Base-by-base conservation (phyloP, 129 eudicot species). In the Chrysanthemum lavandulifolium region DNA sequence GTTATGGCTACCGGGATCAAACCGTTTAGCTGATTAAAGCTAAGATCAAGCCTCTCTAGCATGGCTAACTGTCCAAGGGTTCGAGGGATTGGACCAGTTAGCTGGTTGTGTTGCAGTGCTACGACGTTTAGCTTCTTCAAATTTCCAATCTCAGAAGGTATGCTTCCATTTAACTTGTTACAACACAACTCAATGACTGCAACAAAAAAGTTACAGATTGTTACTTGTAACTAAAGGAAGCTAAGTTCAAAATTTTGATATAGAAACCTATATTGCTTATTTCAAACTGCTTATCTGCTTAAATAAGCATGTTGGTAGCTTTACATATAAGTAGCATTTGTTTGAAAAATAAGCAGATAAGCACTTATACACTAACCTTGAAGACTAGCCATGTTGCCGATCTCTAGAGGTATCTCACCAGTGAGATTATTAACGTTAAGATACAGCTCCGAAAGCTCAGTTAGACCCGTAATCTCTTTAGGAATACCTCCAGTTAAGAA, bases 401-500 rank as follows among this genome's bases (percentile, higher is more conserved):
- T 81, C 71, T 90, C 81, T 61, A 76, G 69, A 4, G 97, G 96
- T 15, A 94, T 78, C 2, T 19, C 47, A n/a, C 97, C 99, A 74
- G 91, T 84, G 21, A 94, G 84, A 76, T 83, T 83, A 69, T 94
- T 94, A 62, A 79, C 85, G 80, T 94, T 84, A 56, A 94, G 97
- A 86, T 94, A 94, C 74, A 94, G 84, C 72, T 94, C 99, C 61
- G 84, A 57, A 54, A 94, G 64, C 91, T 94, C 97, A 1, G 81
- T 76, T 69, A 94, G 88, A 62, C 81, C 74, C 16, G 86, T 79
- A 75, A 94, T 84, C 84, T 90, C 91, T 60, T 71, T 80, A 0
- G 99, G 99, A 64, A 94, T 84, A 27, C 74, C 83, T 29, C 99
- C 99, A 3, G 81, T 77, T 81, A 94, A 71, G 13, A 82, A 81